These are phyloP conservation scores for Bryoerythrophyllum caledonicum DNA, from an alignment of 225 moss, liverwort and hornwort genomes.

Conservation along the genomic window DNA sequence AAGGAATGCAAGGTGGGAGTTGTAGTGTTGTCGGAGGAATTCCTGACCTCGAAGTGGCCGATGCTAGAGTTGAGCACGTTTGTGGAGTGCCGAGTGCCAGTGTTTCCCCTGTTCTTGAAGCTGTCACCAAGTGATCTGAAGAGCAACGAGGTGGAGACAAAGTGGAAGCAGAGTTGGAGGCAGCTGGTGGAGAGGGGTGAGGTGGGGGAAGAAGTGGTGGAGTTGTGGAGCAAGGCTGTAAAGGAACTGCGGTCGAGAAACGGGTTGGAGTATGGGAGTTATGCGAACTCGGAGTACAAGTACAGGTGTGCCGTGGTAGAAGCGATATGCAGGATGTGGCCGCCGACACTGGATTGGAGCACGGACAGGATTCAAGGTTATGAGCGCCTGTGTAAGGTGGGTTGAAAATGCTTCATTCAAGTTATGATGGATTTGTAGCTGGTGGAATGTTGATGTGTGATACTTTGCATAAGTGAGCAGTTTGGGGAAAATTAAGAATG, in stretches of 20 bases:
- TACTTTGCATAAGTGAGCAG: too few species aligned
- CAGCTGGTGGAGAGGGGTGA: not conserved
- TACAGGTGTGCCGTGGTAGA: not conserved
- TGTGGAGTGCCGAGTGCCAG: not conserved
- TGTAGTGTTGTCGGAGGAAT: not conserved
- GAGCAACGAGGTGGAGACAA: not conserved
- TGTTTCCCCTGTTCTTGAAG: not conserved
- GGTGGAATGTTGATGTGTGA: too few species aligned
- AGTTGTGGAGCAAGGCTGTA: not conserved
- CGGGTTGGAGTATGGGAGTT: not conserved
- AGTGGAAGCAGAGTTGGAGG: not conserved
- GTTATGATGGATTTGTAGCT: too few species aligned
- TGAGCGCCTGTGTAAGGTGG: not conserved
- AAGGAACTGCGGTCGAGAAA: not conserved
- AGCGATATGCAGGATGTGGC: not conserved
- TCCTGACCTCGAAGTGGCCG: slow-evolving; percentile 6
- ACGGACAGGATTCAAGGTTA: not conserved
- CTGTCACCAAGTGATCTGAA: not conserved
- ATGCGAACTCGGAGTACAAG: not conserved
- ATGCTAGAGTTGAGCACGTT: not conserved
- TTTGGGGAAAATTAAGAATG: too few species aligned
- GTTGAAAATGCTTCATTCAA: not conserved
- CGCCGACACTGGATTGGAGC: not conserved
- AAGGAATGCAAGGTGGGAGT: not conserved
- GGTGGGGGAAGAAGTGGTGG: not conserved